Evolutionary conservation across 78 protist species (phyloP).

Genomic region (Emiliania huxleyi): DNA sequence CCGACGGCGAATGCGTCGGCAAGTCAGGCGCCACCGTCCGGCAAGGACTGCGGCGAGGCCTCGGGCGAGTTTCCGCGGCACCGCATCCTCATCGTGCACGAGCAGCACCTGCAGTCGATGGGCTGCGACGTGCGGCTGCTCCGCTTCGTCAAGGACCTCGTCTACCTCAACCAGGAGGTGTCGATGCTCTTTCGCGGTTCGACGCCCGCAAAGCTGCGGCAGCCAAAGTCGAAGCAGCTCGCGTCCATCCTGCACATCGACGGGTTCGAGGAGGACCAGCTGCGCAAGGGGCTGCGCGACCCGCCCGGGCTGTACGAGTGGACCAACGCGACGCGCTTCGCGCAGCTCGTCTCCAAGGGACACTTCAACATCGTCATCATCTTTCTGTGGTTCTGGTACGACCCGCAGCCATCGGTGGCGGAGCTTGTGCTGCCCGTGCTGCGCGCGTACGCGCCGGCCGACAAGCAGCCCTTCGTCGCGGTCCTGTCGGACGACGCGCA

Average conservation of each 20-base stretch:
- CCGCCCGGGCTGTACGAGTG: constrained; percentile 1
- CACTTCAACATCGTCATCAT: constrained; percentile 9
- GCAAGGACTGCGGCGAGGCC: background rate
- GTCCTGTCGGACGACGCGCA: constrained; percentile 7
- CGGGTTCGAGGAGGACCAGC: background rate
- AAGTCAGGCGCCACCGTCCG: background rate
- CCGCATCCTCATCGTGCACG: background rate
- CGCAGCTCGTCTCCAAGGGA: background rate
- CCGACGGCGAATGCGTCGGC: background rate
- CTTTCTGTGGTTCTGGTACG: background rate
- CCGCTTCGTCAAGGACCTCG: background rate
- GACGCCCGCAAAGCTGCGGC: background rate
- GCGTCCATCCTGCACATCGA: background rate
- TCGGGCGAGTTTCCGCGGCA: background rate
- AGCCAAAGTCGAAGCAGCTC: background rate
- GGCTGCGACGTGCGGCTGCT: constrained; percentile 10
- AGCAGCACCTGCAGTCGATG: constrained; percentile 14
- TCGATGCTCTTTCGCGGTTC: background rate
- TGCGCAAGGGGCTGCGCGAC: background rate
- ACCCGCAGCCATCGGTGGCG: background rate
- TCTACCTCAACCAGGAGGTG: constrained; percentile 1
- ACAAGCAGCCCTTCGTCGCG: constrained; percentile 2
- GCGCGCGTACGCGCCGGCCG: background rate
- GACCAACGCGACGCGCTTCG: background rate
- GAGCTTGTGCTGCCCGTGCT: background rate